Conservation (phyloP, 495 filamentous ascomycete species). For the Aspergillus sparsus region DNA sequence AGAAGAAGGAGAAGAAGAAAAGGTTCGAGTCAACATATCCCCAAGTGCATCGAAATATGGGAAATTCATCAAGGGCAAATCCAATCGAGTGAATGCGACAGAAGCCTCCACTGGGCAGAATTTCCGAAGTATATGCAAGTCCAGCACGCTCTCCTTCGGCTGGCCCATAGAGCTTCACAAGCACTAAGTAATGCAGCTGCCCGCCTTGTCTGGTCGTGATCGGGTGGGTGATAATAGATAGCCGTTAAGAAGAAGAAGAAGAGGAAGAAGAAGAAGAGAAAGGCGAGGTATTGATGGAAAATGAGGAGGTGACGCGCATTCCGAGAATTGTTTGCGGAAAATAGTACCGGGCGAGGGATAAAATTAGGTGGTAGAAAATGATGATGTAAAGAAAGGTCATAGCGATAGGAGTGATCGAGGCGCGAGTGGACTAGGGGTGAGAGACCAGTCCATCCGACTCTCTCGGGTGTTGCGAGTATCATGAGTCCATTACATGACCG, state of each 20-base stretch:
- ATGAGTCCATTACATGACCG: conserved; percentile 75
- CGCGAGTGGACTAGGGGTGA: conserved; percentile 16
- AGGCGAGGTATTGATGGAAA: no score
- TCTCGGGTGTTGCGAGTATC: conserved; percentile 24
- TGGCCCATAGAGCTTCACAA: conserved; percentile 26
- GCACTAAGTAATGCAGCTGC: conserved; percentile 22
- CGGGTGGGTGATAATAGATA: conserved; percentile 12
- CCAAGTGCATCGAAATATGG: conserved; percentile 29
- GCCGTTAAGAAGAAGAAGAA: background rate
- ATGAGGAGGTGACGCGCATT: conserved; percentile 14
- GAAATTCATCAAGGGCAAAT: conserved; percentile 33
- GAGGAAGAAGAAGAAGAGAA: background rate
- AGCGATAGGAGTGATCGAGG: conserved; percentile 34
- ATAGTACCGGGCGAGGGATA: conserved; percentile 7
- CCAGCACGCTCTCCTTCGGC: conserved; percentile 44
- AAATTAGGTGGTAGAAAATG: conserved; percentile 25
- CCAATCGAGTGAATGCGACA: conserved; percentile 19
- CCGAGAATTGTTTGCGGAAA: background rate
- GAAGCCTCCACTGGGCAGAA: conserved; percentile 16
- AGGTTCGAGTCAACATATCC: conserved; percentile 27
- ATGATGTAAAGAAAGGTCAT: conserved; percentile 30
- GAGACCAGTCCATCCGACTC: conserved; percentile 16
- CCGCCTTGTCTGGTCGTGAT: conserved; percentile 12
- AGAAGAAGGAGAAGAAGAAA: conserved; percentile 30
- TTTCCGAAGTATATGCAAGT: conserved; percentile 41